These are phyloP conservation scores for Eucalyptus camaldulensis DNA, from an alignment of 345 rosid genomes.

Conservation along the genomic window DNA sequence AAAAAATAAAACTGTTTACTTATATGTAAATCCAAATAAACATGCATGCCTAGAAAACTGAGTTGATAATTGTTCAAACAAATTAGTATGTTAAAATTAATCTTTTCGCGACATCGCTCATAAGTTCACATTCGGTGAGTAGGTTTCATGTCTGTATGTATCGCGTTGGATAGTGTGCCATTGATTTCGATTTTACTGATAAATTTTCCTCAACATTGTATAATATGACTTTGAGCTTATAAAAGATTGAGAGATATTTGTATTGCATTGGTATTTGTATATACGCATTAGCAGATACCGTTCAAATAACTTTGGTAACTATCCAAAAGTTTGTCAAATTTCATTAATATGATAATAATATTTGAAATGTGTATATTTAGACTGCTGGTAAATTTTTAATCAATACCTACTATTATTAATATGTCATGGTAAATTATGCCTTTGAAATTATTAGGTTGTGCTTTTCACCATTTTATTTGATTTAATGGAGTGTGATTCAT, in stretches of 20 bases:
- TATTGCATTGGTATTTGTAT: neutral
- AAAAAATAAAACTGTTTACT: neutral
- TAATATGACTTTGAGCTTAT: neutral
- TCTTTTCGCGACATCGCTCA: neutral
- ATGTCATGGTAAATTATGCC: too few relatives aligned
- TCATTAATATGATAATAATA: too few relatives aligned
- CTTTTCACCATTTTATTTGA: too few relatives aligned
- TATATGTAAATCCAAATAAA: too few relatives aligned
- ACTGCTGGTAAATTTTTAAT: neutral
- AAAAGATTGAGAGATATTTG: too few relatives aligned
- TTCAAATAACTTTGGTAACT: too few relatives aligned
- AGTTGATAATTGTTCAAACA: too few relatives aligned
- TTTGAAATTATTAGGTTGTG: too few relatives aligned
- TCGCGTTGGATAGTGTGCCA: neutral
- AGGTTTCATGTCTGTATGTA: neutral
- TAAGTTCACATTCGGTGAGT: neutral
- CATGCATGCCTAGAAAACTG: too few relatives aligned
- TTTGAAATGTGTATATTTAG: too few relatives aligned
- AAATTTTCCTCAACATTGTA: neutral
- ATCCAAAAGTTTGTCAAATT: neutral
- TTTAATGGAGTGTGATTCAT: too few relatives aligned
- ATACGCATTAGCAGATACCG: neutral
- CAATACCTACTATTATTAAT: neutral
- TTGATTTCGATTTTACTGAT: neutral
- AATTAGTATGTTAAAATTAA: too few relatives aligned